Base-by-base conservation (phyloP, 768 basidiomycete species). In the Mycena vulgaris region DNA sequence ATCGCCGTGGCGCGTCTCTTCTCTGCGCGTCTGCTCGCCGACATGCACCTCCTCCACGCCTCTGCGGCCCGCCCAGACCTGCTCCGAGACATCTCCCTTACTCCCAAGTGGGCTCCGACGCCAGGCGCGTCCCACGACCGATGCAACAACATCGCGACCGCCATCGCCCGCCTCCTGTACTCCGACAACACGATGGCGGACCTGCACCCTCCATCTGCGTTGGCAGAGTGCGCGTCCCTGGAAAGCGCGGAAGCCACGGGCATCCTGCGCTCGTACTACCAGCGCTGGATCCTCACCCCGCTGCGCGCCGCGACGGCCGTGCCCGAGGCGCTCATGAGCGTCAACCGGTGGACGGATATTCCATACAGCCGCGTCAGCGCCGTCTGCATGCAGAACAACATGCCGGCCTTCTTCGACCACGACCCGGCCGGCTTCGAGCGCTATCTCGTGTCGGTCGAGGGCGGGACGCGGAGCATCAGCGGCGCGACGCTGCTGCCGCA, bases 401-500 rank as follows among this genome's bases (percentile, higher is more conserved):
- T n/a, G 82, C 58, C 77, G 78, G 3, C 78, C 10, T 94, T 95
- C 80, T 83, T 83, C 76, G 74, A 77, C 39, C 90, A 91, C 74
- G 92, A 95, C 67, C 81, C 81, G 0, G 81, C 83, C 3, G 83
- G 93, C 8, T 93, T 93, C 79, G 76, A 87, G 69, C 72, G 79
- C 60, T 94, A 91, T 75, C 83, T 94, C 5, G 70, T 80, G 5
- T 82, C 84, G 2, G 90, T 93, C 30, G 87, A 90, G 74, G 77
- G n/a, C 76, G 2, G 91, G 91, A 2, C 84, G 84, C 75, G 82
- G 78, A 72, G 81, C 74, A 91, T 94, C 68, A 89, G 88, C 56
- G 93, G 92, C 7, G 91, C 91, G 5, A 89, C 89, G 5, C 86
- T 93, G 19, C 78, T 91, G 68, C 92, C 93, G 1, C 90, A 93